Percentiles rank a stretch among this genome's conserved stretches.
phyloP scores from a whole-genome alignment of 2,329 filamentous ascomycete genomes.

The Colletotrichum sp. region DNA sequence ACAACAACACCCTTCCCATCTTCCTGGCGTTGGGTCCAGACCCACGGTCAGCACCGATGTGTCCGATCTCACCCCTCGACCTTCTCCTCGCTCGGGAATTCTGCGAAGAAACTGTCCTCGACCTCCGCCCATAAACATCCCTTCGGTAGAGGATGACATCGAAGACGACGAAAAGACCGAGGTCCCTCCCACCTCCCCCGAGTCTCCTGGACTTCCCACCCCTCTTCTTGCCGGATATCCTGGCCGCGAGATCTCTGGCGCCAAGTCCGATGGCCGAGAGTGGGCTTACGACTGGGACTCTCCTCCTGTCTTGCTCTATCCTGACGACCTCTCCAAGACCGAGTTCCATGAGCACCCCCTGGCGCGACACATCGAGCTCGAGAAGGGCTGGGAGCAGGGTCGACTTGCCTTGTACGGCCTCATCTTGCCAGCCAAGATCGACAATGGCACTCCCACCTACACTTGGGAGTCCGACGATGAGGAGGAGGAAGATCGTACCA shows the following conservation, averaged over 20 bases:
- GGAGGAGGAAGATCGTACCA: neutral
- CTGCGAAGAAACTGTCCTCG: neutral
- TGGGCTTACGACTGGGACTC: conserved; percentile 35
- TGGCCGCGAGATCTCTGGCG: conserved; percentile 40
- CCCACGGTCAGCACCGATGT: neutral
- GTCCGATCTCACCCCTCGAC: neutral
- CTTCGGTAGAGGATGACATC: neutral
- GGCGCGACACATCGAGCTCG: conserved; percentile 22
- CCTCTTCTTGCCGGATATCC: conserved; percentile 51
- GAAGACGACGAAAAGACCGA: neutral
- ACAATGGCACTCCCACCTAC: conserved; percentile 5
- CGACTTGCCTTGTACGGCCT: conserved; percentile 14
- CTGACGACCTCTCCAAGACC: conserved; percentile 36
- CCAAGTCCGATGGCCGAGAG: conserved; percentile 40
- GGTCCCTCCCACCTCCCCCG: neutral
- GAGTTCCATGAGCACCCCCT: conserved; percentile 42
- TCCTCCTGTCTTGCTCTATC: conserved; percentile 35
- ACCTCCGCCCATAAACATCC: neutral
- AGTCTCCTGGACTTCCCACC: neutral
- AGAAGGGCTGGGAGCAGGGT: conserved; percentile 6
- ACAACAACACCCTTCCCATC: neutral
- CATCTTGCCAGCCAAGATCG: conserved; percentile 12
- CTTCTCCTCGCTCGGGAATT: neutral
- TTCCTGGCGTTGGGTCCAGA: neutral
- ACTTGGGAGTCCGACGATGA: conserved; percentile 19